Evolutionary conservation across 176 grass and related monocot species (phyloP).

Genomic region (Phoenix dactylifera): DNA sequence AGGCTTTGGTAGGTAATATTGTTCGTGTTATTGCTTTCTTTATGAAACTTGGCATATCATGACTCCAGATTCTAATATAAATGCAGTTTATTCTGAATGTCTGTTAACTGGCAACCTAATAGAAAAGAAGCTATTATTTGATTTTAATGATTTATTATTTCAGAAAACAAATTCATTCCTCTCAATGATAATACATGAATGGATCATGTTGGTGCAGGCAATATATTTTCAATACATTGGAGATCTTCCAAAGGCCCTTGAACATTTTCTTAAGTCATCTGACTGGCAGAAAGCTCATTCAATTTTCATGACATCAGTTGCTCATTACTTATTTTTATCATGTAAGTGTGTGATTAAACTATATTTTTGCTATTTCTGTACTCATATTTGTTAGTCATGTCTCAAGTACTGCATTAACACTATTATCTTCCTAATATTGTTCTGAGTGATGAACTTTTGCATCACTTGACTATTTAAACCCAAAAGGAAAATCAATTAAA

Average conservation of each 20-base stretch:
- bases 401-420: no score
- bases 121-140: no score
- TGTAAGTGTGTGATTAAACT: constrained; percentile 39
- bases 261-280: constrained; percentile 69
- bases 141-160: no score
- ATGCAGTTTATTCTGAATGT: no score
- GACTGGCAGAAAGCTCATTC: constrained; percentile 80
- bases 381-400: background rate
- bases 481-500: no score
- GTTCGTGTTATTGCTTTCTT: constrained; percentile 11
- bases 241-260: constrained; percentile 42
- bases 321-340: constrained; percentile 82
- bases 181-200: background rate
- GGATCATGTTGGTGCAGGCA: constrained; percentile 41
- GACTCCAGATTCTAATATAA: background rate
- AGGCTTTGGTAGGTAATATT: constrained; percentile 55
- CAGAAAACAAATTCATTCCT: no score
- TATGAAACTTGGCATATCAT: background rate
- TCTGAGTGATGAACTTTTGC: no score
- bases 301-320: constrained; percentile 76
- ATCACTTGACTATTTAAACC: no score
- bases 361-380: background rate
- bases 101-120: no score
- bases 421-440: no score
- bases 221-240: constrained; percentile 80